A percentile compares a stretch with the other conserved stretches of the same genome.
These are phyloP conservation scores for Apiospora koreana DNA, from an alignment of 2,329 filamentous ascomycete species.

Conservation along the genomic window DNA sequence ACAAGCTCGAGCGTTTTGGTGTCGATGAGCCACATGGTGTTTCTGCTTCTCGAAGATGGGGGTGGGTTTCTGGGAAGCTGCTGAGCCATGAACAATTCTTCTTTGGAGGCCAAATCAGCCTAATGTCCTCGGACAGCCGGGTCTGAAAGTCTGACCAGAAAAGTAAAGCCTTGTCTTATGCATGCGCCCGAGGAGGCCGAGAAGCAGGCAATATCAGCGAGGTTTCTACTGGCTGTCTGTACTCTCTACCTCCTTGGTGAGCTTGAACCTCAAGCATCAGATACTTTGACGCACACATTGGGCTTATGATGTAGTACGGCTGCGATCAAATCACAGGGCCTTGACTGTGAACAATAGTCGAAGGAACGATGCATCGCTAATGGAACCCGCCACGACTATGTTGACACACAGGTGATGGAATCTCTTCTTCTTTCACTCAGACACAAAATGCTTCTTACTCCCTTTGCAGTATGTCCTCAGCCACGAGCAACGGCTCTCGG, in stretches of 20 bases:
- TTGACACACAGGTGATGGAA: no score
- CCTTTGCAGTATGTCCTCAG: no score
- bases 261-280: not conserved
- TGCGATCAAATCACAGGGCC: not conserved
- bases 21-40: conserved; percentile 7
- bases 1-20: not conserved
- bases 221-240: not conserved
- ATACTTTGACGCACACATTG: not conserved
- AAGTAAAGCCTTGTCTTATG: not conserved
- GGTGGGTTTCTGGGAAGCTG: not conserved
- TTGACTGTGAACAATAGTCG: not conserved
- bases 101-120: not conserved
- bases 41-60: not conserved
- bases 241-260: not conserved
- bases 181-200: not conserved
- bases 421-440: no score
- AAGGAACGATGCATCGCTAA: not conserved
- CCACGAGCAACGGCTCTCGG: no score
- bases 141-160: not conserved
- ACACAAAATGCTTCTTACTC: no score
- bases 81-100: not conserved
- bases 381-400: no score
- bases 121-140: not conserved
- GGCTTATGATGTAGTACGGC: not conserved
- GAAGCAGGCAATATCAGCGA: not conserved